These are phyloP conservation scores for Cyclostephanos tholiformis DNA, from an alignment of 108 stramenopile species.

Conservation along the genomic window DNA sequence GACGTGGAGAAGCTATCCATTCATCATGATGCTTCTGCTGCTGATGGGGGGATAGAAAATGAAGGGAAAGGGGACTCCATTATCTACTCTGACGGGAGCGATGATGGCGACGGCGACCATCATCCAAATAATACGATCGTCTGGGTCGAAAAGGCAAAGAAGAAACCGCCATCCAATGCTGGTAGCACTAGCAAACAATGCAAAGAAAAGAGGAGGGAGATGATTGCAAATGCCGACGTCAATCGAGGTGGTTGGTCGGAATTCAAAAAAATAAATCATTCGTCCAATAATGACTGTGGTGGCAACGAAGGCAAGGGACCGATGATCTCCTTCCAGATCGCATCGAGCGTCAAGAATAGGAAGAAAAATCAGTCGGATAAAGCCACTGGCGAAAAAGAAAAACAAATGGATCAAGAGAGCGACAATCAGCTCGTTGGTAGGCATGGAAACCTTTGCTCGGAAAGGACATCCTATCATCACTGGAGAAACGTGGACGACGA, in stretches of 20 bases:
- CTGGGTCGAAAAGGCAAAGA: neutral
- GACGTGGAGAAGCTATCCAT: slow-evolving; percentile 16
- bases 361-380: slow-evolving; percentile 13
- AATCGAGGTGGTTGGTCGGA: slow-evolving; percentile 20
- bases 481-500: neutral
- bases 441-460: neutral
- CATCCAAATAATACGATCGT: neutral
- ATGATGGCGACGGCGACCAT: neutral
- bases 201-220: neutral
- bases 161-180: neutral
- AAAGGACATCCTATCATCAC: neutral
- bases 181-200: neutral
- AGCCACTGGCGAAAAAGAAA: neutral
- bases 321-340: slow-evolving; percentile 18
- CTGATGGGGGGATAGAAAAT: neutral
- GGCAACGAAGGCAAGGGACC: neutral
- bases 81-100: too few relatives aligned
- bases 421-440: neutral
- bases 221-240: neutral
- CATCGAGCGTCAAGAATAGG: slow-evolving; percentile 9
- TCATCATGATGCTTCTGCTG: neutral
- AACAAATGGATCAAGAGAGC: neutral
- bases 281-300: neutral
- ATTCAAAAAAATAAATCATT: slow-evolving; percentile 18
- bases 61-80: neutral